These are phyloP conservation scores for Ilyonectria sp. DNA, from an alignment of 2,329 filamentous ascomycete species.

Conservation along the genomic window DNA sequence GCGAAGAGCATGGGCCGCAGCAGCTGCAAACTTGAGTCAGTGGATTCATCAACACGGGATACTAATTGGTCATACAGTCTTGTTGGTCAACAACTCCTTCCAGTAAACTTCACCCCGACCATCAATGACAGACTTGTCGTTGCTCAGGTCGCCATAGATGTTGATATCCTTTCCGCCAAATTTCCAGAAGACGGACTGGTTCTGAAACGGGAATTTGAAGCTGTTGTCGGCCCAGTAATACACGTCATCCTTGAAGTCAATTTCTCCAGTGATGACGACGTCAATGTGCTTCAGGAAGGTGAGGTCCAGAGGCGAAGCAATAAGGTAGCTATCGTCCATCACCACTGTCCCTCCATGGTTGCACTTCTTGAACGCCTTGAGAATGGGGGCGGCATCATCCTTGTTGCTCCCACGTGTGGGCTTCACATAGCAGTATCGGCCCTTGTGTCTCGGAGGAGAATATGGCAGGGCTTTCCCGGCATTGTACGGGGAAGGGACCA, in stretches of 20 bases:
- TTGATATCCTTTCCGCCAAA: constrained; percentile 63
- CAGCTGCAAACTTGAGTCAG: constrained; percentile 49
- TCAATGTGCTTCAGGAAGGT: constrained; percentile 76
- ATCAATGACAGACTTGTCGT: constrained; percentile 77
- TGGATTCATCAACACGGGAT: constrained; percentile 71
- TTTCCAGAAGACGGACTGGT: constrained; percentile 63
- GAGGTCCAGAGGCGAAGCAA: constrained; percentile 76
- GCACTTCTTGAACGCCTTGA: constrained; percentile 57
- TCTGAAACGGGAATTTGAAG: constrained; percentile 77
- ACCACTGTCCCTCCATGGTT: constrained; percentile 76
- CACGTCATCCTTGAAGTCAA: constrained; percentile 77
- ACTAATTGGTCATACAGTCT: constrained; percentile 25
- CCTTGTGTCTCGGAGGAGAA: constrained; percentile 34
- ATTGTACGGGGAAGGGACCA: constrained; percentile 39
- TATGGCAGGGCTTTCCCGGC: constrained; percentile 35
- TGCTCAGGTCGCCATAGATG: constrained; percentile 76
- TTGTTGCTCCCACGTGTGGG: constrained; percentile 25
- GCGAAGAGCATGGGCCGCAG: constrained; percentile 43
- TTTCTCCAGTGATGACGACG: constrained; percentile 68
- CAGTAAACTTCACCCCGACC: constrained; percentile 46
- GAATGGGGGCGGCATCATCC: constrained; percentile 39
- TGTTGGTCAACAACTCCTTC: constrained; percentile 40
- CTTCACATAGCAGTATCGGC: constrained; percentile 40
- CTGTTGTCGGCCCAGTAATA: constrained; percentile 77
- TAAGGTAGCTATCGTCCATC: constrained; percentile 71